phyloP scores from a whole-genome alignment of 2,329 filamentous ascomycete genomes.

The Penicillium sp. region DNA sequence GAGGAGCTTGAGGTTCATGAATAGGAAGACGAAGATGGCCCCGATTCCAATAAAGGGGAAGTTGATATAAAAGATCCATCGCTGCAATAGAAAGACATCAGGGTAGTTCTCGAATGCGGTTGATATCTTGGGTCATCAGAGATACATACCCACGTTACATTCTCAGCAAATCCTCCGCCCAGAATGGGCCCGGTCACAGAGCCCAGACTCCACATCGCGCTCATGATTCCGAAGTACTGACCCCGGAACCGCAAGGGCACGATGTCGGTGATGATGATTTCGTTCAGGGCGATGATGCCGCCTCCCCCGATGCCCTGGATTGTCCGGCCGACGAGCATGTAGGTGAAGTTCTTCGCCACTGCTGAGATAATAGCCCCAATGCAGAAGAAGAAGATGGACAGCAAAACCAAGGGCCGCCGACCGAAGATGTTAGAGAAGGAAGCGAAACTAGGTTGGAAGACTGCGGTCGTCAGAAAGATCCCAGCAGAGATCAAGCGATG shows the following conservation, averaged over 20 bases:
- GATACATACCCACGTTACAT: conserved; percentile 37
- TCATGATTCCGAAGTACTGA: conserved; percentile 42
- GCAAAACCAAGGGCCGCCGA: conserved; percentile 42
- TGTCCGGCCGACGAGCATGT: conserved; percentile 47
- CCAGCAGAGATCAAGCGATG: not conserved
- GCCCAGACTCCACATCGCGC: conserved; percentile 42
- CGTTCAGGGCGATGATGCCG: conserved; percentile 44
- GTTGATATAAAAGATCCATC: conserved; percentile 42
- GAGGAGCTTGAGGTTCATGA: conserved; percentile 52
- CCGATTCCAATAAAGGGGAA: conserved; percentile 36
- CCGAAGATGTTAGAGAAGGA: conserved; percentile 51
- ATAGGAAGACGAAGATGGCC: conserved; percentile 39
- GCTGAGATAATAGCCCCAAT: conserved; percentile 46
- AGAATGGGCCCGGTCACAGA: conserved; percentile 43
- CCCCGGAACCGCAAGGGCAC: conserved; percentile 43
- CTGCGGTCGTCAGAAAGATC: conserved; percentile 21
- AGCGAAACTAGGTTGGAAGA: conserved; percentile 53
- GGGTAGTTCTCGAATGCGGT: not conserved
- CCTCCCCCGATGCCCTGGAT: conserved; percentile 48
- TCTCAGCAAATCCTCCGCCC: conserved; percentile 43
- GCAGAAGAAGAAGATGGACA: conserved; percentile 44
- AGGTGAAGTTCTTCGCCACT: conserved; percentile 43
- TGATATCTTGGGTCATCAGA: not conserved
- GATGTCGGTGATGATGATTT: conserved; percentile 47
- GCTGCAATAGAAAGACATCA: conserved; percentile 10